Base-by-base conservation (phyloP, 2,329 filamentous ascomycete species). In the Paraphoma chrysanthemicola region DNA sequence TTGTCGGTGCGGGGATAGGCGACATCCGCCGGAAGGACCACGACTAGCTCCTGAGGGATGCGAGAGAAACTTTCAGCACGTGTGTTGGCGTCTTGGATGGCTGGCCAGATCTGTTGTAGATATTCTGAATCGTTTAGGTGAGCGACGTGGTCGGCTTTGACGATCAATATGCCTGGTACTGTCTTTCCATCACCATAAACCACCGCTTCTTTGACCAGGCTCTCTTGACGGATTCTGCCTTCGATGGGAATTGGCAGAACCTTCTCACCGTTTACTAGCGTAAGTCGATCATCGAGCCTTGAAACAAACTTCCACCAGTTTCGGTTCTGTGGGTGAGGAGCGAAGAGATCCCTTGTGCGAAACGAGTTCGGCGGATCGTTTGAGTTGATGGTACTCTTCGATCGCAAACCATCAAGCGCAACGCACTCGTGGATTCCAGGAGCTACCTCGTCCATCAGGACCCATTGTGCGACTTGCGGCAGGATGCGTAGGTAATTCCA, bases 401-500 rank as follows among this genome's bases (percentile, higher is more conserved):
- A 79, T 36, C 64, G 76, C 11, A 80, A 59, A 0, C 77, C 76
- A 1, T 72, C 67, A 4, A 72, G 61, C 43, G 80, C 54, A 70
- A 78, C 76, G 46, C 74, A 74, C 31, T 82, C 78, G 30, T 63
- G 80, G 0, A 84, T 67, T 28, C 54, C 57, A 61, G 69, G 76
- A 66, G 67, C 78, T 54, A 52, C 77, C 62, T 6, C 72, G 59
- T 70, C 77, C 55, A 76, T 78, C 17, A 68, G 72, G 6, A 86
- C 68, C 54, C 75, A 85, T 1, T 77, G 74, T 31, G 74, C 71
- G 3, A 81, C 73, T 12, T 70, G 64, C 0, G 77, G 71, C 1
- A 79, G 68, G 0, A 79, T 75, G 1, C 82, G 76, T n/a, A 88
- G 71, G 59, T 87, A 89, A 63, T 87, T 84, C 87, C 87, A 90